Evolutionary conservation across 305 asterid genomes (phyloP).

Genomic region (Plantago rigida): DNA sequence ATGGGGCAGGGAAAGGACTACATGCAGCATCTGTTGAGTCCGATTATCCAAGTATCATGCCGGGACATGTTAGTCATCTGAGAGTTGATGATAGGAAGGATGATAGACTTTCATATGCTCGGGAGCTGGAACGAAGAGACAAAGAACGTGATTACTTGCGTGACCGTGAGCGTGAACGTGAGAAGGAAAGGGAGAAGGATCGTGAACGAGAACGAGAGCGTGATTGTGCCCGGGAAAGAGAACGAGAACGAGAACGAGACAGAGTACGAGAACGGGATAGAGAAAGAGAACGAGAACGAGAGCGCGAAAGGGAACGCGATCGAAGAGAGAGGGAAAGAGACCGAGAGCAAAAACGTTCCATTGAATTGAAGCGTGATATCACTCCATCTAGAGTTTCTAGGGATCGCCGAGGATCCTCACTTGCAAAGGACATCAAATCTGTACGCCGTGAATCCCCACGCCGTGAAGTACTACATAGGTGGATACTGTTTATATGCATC

Average conservation of each 20-base stretch:
- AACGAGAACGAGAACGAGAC: slow-evolving; percentile 47
- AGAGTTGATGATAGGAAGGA: slow-evolving; percentile 63
- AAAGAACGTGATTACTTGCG: slow-evolving; percentile 61
- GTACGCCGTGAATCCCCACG: slow-evolving; percentile 72
- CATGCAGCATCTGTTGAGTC: slow-evolving; percentile 53
- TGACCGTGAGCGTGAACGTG: slow-evolving; percentile 72
- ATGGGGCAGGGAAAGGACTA: slow-evolving; percentile 82
- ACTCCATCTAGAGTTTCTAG: slow-evolving; percentile 72
- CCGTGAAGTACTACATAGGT: slow-evolving; percentile 81
- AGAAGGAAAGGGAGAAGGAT: slow-evolving; percentile 54
- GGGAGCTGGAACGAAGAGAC: slow-evolving; percentile 71
- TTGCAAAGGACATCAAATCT: slow-evolving; percentile 64
- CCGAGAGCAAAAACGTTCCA: slow-evolving; percentile 55
- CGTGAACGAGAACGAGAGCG: slow-evolving; percentile 51
- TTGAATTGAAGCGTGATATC: slow-evolving; percentile 53
- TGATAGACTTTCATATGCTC: slow-evolving; percentile 52
- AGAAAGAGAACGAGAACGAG: slow-evolving; percentile 48
- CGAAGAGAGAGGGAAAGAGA: slow-evolving; percentile 74
- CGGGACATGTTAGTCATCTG: slow-evolving; percentile 50
- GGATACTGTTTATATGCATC: slow-evolving; percentile 60
- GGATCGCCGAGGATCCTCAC: slow-evolving; percentile 72
- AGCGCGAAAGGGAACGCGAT: slow-evolving; percentile 63
- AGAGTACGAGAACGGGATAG: slow-evolving; percentile 44
- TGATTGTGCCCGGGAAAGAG: slow-evolving; percentile 49
- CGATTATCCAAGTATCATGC: slow-evolving; percentile 52